Evolutionary conservation across 2,329 filamentous ascomycete genomes (phyloP).

Genomic region (Sphaerulina vaccinii): DNA sequence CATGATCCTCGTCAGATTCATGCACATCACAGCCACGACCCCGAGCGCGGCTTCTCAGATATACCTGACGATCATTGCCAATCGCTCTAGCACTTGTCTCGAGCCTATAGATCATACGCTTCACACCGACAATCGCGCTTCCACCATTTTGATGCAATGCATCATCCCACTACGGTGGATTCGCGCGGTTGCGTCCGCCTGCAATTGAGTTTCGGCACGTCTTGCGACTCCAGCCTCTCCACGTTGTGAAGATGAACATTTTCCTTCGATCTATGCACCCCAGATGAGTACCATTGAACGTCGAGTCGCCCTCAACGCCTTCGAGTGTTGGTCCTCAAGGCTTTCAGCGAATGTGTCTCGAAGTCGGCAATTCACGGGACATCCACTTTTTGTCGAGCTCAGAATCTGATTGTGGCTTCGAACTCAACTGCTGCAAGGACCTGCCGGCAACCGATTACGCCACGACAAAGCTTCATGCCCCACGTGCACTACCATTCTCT

Average conservation of each 20-base stretch:
- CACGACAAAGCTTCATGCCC: background rate
- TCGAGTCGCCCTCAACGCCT: conserved; percentile 3
- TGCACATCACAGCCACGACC: conserved; percentile 1
- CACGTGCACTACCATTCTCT: background rate
- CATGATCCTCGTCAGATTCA: background rate
- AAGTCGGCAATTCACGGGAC: conserved; percentile 8
- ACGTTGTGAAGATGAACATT: background rate
- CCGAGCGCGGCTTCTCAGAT: background rate
- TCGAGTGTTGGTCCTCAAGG: no score
- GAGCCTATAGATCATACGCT: background rate
- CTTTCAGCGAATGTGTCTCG: background rate
- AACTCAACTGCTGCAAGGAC: conserved; percentile 9
- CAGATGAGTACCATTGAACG: background rate
- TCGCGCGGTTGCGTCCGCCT: background rate
- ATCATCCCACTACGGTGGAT: background rate
- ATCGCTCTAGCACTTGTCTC: background rate
- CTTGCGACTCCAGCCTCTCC: conserved; percentile 2
- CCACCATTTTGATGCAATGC: background rate
- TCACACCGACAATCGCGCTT: conserved; percentile 9
- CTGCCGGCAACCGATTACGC: background rate
- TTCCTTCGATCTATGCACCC: conserved; percentile 1
- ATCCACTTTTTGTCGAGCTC: background rate
- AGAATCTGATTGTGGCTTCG: conserved; percentile 2
- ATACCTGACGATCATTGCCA: conserved; percentile 8
- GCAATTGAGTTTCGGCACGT: conserved; percentile 2